Evolutionary conservation across 1,284 basidiomycete genomes (phyloP).

Genomic region (Rhodotorula sp.): DNA sequence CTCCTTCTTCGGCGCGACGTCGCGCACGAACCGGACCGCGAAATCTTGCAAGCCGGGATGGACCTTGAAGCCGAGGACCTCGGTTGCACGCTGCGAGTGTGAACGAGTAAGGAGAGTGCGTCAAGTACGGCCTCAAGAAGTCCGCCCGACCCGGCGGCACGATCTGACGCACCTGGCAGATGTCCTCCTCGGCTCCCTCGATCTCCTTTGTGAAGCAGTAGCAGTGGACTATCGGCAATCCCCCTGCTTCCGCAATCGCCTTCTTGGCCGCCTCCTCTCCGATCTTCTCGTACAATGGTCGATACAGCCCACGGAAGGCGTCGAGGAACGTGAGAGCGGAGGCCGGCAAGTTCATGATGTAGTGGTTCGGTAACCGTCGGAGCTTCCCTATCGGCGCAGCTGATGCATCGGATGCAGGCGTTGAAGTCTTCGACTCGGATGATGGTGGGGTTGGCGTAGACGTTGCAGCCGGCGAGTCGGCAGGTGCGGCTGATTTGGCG

Average conservation of each 20-base stretch:
- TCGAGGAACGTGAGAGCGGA: constrained; percentile 87
- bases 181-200: constrained; percentile 74
- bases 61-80: constrained; percentile 62
- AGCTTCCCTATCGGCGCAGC: not conserved
- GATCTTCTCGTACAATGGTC: constrained; percentile 47
- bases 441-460: not conserved
- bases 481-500: constrained; percentile 7
- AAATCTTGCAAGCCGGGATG: constrained; percentile 56
- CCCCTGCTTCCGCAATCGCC: constrained; percentile 41
- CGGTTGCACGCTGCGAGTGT: constrained; percentile 65
- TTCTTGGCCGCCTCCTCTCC: constrained; percentile 49
- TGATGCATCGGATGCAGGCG: constrained; percentile 4
- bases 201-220: constrained; percentile 93
- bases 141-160: constrained; percentile 6
- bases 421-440: not conserved
- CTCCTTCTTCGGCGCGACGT: constrained; percentile 94
- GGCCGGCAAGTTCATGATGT: constrained; percentile 96
- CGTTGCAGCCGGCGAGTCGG: not conserved
- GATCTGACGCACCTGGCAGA: constrained; percentile 64
- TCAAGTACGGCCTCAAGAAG: not conserved
- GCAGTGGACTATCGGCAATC: constrained; percentile 85
- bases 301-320: constrained; percentile 74
- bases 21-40: constrained; percentile 74
- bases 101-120: not conserved
- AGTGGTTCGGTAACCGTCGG: constrained; percentile 68